These are phyloP conservation scores for Metarhizium brunneum DNA, from an alignment of 2,329 filamentous ascomycete species.

Conservation along the genomic window DNA sequence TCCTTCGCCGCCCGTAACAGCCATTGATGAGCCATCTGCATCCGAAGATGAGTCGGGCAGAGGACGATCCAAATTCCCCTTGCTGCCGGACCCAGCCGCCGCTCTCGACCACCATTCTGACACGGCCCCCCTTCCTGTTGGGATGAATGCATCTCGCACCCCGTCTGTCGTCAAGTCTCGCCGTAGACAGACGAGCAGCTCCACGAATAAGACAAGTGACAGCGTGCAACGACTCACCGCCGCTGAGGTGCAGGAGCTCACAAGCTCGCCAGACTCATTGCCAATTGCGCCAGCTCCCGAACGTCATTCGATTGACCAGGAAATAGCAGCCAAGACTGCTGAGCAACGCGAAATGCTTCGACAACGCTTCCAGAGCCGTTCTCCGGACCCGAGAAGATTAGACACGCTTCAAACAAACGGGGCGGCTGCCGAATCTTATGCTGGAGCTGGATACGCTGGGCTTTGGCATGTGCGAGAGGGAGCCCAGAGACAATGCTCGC, in stretches of 20 bases:
- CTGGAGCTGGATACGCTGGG: slow-evolving; percentile 1
- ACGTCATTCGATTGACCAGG: slow-evolving; percentile 19
- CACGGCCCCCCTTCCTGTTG: neutral
- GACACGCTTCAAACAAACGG: slow-evolving; percentile 14
- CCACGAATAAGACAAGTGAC: slow-evolving; percentile 26
- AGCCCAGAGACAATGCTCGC: slow-evolving; percentile 23
- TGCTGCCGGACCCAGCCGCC: neutral
- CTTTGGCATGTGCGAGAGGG: slow-evolving; percentile 11
- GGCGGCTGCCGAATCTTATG: slow-evolving; percentile 14
- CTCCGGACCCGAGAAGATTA: neutral
- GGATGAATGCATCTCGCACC: neutral
- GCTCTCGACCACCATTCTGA: neutral
- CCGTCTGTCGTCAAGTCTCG: slow-evolving; percentile 3
- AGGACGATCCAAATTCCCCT: slow-evolving; percentile 6
- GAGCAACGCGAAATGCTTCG: slow-evolving; percentile 17
- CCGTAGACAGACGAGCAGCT: slow-evolving; percentile 19
- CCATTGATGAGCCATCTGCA: slow-evolving; percentile 21
- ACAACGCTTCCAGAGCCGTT: neutral
- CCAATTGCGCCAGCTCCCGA: slow-evolving; percentile 37
- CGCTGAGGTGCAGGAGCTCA: slow-evolving; percentile 49
- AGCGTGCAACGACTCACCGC: slow-evolving; percentile 46
- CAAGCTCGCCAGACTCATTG: slow-evolving; percentile 47
- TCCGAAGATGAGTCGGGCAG: slow-evolving; percentile 16
- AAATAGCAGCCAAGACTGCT: slow-evolving; percentile 18
- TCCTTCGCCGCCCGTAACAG: slow-evolving; percentile 11